Conservation (phyloP, 2,329 filamentous ascomycete genomes). For the Trichoderma sp. region DNA sequence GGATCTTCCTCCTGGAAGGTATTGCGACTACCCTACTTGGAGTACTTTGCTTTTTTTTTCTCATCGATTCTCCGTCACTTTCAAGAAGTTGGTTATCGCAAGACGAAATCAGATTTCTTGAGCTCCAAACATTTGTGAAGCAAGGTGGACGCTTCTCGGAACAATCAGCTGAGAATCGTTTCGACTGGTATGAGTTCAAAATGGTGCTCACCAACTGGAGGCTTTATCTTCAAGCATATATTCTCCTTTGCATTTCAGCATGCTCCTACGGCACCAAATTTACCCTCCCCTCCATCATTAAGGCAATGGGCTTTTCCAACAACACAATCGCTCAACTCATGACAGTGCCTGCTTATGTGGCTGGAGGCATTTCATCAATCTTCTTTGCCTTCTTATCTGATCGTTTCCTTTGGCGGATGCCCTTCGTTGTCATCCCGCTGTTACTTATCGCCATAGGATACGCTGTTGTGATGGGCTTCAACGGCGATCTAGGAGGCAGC, state of each 20-base stretch:
- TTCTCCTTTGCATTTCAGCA: slow-evolving; percentile 2
- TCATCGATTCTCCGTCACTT: slow-evolving; percentile 69
- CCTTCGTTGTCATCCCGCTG: slow-evolving; percentile 8
- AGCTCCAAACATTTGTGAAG: slow-evolving; percentile 38
- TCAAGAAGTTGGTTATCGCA: slow-evolving; percentile 41
- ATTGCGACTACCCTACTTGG: slow-evolving; percentile 63
- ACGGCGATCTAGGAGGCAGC: slow-evolving; percentile 45
- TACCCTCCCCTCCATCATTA: slow-evolving; percentile 10
- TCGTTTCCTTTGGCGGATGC: slow-evolving; percentile 11
- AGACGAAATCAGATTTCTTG: slow-evolving; percentile 43
- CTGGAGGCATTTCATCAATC: neutral
- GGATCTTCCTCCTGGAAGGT: slow-evolving; percentile 81
- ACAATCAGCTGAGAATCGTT: slow-evolving; percentile 28
- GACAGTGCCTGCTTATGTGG: slow-evolving; percentile 17
- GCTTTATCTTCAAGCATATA: slow-evolving; percentile 14
- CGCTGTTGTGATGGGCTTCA: slow-evolving; percentile 59
- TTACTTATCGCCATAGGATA: slow-evolving; percentile 62
- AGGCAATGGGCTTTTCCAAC: slow-evolving; percentile 18
- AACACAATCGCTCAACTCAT: slow-evolving; percentile 32
- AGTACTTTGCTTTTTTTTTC: slow-evolving; percentile 67
- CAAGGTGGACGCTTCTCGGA: slow-evolving; percentile 37
- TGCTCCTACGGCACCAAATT: slow-evolving; percentile 35
- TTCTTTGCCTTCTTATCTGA: slow-evolving; percentile 17
- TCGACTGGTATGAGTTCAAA: slow-evolving; percentile 22
- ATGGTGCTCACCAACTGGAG: slow-evolving; percentile 22